Conservation (phyloP, 2,329 filamentous ascomycete genomes). For the Sporothrix mexicana region DNA sequence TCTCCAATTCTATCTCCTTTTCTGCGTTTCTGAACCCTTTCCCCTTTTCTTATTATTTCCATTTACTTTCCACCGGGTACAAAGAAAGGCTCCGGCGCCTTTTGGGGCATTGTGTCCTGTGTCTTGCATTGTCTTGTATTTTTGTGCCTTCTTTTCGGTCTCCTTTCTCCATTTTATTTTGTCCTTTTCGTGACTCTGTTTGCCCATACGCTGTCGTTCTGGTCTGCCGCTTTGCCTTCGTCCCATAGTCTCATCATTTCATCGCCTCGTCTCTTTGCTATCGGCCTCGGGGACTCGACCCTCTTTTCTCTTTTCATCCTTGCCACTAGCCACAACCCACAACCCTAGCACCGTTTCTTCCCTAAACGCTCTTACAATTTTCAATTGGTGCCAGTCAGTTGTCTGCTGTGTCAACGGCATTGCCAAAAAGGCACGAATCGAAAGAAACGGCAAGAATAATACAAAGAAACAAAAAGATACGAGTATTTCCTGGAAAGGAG, state of each 20-base stretch:
- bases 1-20: neutral
- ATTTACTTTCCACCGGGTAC: neutral
- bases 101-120: neutral
- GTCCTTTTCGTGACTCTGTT: neutral
- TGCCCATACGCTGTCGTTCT: neutral
- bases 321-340: slow-evolving; percentile 13
- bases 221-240: slow-evolving; percentile 10
- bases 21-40: neutral
- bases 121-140: too few relatives aligned
- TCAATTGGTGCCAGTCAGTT: neutral
- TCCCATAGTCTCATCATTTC: neutral
- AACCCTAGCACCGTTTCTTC: slow-evolving; percentile 1
- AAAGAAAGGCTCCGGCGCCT: neutral
- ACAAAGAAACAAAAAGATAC: neutral
- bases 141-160: neutral
- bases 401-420: neutral
- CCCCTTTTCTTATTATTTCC: neutral
- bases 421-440: neutral
- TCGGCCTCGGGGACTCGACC: neutral
- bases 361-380: slow-evolving; percentile 2
- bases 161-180: neutral
- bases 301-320: slow-evolving; percentile 20
- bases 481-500: neutral
- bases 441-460: neutral
- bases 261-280: neutral